These are phyloP conservation scores for Middelhovenomyces tepae DNA, from an alignment of 805 yeast species.

Conservation along the genomic window DNA sequence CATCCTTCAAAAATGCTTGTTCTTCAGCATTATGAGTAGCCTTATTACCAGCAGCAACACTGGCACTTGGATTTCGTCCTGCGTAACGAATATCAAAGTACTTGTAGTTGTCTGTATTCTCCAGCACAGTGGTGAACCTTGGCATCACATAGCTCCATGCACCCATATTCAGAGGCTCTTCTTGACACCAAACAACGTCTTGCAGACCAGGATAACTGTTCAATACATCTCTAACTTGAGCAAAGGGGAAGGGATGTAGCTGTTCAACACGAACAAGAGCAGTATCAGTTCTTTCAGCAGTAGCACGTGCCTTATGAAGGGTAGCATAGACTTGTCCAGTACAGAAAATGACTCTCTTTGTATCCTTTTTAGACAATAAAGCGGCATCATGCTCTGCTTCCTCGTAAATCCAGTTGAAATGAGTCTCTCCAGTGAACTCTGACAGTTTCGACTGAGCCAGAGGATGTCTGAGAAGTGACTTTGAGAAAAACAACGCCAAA, in stretches of 20 bases:
- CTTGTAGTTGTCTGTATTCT: constrained; percentile 63
- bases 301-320: constrained; percentile 78
- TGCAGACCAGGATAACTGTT: constrained; percentile 70
- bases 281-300: constrained; percentile 67
- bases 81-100: constrained; percentile 65
- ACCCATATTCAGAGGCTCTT: constrained; percentile 98
- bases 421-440: constrained; percentile 87
- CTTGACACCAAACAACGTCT: constrained; percentile 96
- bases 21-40: constrained; percentile 82
- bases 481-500: constrained; percentile 78
- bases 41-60: constrained; percentile 97
- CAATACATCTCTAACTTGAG: constrained; percentile 79
- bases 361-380: constrained; percentile 69
- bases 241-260: constrained; percentile 97
- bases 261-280: constrained; percentile 89
- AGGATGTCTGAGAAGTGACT: constrained; percentile 92
- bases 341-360: constrained; percentile 76
- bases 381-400: constrained; percentile 78
- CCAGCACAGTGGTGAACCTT: constrained; percentile 68
- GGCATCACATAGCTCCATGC: constrained; percentile 73
- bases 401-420: constrained; percentile 94
- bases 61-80: constrained; percentile 97
- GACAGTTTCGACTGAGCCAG: constrained; percentile 77
- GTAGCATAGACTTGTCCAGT: constrained; percentile 95
- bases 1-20: constrained; percentile 74